These are phyloP conservation scores for Saturnispora dispora DNA, from an alignment of 805 yeast genomes.

Conservation along the genomic window DNA sequence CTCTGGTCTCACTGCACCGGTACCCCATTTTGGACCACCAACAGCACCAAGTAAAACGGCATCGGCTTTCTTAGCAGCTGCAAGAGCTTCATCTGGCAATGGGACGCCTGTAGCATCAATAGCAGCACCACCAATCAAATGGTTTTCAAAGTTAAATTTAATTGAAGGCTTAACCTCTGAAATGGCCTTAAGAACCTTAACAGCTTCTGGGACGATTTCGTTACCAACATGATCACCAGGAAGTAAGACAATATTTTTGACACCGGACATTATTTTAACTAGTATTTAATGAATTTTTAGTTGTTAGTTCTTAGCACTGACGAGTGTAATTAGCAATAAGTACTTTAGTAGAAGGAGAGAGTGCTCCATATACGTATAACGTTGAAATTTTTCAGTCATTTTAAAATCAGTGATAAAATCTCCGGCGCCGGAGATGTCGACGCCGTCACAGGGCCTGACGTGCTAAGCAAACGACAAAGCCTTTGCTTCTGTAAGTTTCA, in stretches of 20 bases:
- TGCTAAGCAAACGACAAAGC: not conserved
- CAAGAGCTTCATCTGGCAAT: constrained; percentile 74
- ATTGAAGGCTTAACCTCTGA: constrained; percentile 45
- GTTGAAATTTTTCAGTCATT: not conserved
- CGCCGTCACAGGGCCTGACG: not conserved
- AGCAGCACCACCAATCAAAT: constrained; percentile 96
- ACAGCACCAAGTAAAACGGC: constrained; percentile 98
- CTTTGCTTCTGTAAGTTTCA: not conserved
- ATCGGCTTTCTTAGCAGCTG: constrained; percentile 76
- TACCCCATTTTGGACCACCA: constrained; percentile 99
- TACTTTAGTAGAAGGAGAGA: not conserved
- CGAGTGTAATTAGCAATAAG: not conserved
- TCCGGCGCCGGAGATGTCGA: not conserved
- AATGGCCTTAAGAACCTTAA: constrained; percentile 80
- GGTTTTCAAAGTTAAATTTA: constrained; percentile 69
- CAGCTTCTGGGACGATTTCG: constrained; percentile 83
- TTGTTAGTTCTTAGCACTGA: not conserved
- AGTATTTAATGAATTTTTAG: not conserved
- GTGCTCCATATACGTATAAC: not conserved
- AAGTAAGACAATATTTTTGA: constrained; percentile 71
- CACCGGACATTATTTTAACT: constrained; percentile 13
- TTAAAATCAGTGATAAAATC: not conserved
- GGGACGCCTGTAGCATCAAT: constrained; percentile 95
- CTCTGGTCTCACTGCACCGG: constrained; percentile 93
- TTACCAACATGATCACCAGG: constrained; percentile 98